These are phyloP conservation scores for Penicillium paneum DNA, from an alignment of 2,329 filamentous ascomycete species.

Conservation along the genomic window DNA sequence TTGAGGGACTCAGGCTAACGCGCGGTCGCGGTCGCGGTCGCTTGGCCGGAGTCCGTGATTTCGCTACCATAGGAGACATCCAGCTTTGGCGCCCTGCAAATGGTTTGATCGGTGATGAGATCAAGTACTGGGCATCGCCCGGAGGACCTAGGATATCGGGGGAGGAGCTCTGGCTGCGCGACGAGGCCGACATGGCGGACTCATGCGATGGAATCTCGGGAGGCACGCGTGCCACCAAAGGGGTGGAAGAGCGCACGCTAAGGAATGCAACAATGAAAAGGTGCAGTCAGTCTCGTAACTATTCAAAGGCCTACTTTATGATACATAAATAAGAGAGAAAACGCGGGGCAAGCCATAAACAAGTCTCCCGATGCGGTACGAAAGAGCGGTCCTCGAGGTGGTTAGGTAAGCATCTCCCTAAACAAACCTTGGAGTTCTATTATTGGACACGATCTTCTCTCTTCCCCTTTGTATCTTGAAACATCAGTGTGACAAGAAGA, in stretches of 20 bases:
- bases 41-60: constrained; percentile 13
- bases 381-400: constrained; percentile 8
- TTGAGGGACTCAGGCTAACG: constrained; percentile 35
- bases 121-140: constrained; percentile 42
- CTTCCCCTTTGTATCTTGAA: neutral
- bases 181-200: constrained; percentile 31
- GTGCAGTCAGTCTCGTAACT: constrained; percentile 3
- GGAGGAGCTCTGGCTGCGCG: constrained; percentile 40
- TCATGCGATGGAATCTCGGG: constrained; percentile 17
- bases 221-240: constrained; percentile 24
- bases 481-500: neutral
- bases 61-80: constrained; percentile 37
- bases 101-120: constrained; percentile 42
- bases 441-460: neutral
- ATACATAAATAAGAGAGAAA: constrained; percentile 12
- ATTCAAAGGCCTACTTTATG: constrained; percentile 7
- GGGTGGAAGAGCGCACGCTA: constrained; percentile 17
- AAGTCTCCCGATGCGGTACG: constrained; percentile 38
- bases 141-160: constrained; percentile 44
- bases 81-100: constrained; percentile 39
- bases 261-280: constrained; percentile 18
- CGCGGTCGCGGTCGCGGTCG: constrained; percentile 30
- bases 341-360: constrained; percentile 32
- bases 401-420: constrained; percentile 17
- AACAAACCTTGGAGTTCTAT: neutral